A percentile compares a stretch with the other conserved stretches of the same genome.
phyloP scores from a whole-genome alignment of 106 monocot species.

The Platanthera guangdongensis region DNA sequence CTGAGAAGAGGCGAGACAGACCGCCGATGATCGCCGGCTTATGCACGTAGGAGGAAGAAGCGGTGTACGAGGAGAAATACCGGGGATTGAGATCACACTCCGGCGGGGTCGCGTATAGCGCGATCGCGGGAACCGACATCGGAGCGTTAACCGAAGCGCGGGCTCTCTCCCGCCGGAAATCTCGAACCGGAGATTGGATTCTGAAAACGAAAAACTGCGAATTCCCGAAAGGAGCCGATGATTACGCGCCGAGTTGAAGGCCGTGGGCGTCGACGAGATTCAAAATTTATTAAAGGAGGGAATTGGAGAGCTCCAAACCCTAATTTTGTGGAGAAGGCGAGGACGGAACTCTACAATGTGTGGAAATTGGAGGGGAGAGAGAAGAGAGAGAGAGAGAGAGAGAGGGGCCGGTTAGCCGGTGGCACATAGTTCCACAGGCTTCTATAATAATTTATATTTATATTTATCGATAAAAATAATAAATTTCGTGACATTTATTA shows the following conservation, averaged over 20 bases:
- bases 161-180: not conserved
- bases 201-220: not conserved
- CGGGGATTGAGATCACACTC: slow-evolving; percentile 17
- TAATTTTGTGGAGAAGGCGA: slow-evolving; percentile 1
- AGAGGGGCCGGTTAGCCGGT: not conserved
- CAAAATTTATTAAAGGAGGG: too few relatives aligned
- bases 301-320: slow-evolving; percentile 1
- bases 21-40: slow-evolving; percentile 28
- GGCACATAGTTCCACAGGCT: too few relatives aligned
- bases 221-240: not conserved
- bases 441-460: too few relatives aligned
- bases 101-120: slow-evolving; percentile 36
- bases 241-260: not conserved
- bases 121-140: slow-evolving; percentile 78
- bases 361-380: not conserved
- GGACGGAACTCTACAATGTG: not conserved
- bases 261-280: not conserved
- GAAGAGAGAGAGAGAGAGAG: not conserved
- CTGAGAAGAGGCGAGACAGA: slow-evolving; percentile 46
- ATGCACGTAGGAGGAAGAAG: not conserved
- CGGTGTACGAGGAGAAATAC: slow-evolving; percentile 8
- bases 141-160: not conserved
- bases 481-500: too few relatives aligned
- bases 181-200: not conserved
- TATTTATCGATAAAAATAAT: too few relatives aligned